Conservation (phyloP, 805 yeast genomes). For the Teunomyces funiuensis region DNA sequence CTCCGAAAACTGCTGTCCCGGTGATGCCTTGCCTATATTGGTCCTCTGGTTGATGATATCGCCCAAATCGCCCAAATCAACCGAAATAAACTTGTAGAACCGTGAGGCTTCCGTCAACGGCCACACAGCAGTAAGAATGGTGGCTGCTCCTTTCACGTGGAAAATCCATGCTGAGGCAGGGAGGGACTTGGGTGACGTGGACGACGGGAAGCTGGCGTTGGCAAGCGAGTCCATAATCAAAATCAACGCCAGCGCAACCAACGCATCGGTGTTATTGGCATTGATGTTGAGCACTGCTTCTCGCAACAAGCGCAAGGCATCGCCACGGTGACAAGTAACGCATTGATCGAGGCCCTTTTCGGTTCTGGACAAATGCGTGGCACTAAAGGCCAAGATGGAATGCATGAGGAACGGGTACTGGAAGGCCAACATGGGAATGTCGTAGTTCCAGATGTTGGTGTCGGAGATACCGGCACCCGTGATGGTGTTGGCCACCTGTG, state of each 20-base stretch:
- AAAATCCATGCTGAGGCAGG: slow-evolving; percentile 97
- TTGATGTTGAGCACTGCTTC: slow-evolving; percentile 85
- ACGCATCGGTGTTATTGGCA: slow-evolving; percentile 84
- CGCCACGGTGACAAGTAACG: slow-evolving; percentile 84
- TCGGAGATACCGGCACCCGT: slow-evolving; percentile 90
- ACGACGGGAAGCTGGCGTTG: slow-evolving; percentile 69
- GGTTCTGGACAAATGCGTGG: slow-evolving; percentile 82
- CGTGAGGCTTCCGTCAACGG: slow-evolving; percentile 57
- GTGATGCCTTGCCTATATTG: not conserved
- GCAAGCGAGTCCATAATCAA: slow-evolving; percentile 92
- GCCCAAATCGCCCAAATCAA: slow-evolving; percentile 86
- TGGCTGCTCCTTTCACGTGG: slow-evolving; percentile 96
- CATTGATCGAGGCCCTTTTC: slow-evolving; percentile 75
- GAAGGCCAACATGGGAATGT: slow-evolving; percentile 86
- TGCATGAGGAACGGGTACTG: slow-evolving; percentile 90
- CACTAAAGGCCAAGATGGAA: slow-evolving; percentile 84
- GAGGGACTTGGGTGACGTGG: slow-evolving; percentile 52
- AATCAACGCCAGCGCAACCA: slow-evolving; percentile 88
- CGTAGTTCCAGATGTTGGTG: slow-evolving; percentile 80
- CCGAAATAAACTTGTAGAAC: slow-evolving; percentile 55
- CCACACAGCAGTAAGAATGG: slow-evolving; percentile 95
- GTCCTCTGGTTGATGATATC: slow-evolving; percentile 51
- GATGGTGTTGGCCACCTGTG: slow-evolving; percentile 81
- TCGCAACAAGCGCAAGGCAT: slow-evolving; percentile 75
- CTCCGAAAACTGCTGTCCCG: slow-evolving; percentile 45